Evolutionary conservation across 257 asterid genomes (phyloP), one percentile per base, ranked within the genome.

Genomic region (Haberlea rhodopensis): DNA sequence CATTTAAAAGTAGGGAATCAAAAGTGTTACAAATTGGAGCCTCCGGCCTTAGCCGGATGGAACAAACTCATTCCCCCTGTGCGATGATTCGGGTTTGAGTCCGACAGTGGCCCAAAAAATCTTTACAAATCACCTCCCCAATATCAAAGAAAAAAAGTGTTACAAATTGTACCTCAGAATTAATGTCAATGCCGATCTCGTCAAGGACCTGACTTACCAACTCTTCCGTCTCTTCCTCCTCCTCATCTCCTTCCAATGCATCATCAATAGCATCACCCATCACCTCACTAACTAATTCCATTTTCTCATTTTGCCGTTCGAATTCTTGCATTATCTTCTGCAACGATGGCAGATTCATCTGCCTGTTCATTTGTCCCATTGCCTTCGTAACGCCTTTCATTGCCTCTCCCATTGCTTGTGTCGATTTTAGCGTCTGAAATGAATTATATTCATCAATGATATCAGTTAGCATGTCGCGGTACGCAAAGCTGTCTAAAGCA

Each of bases 391-490:
- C 99, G 5, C 99, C 99, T 79, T 92, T 92, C 99, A 92, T 92
- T 67, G 99, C 99, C 81, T 89, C 99, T 34, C 97, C 99, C 99
- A 92, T 92, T 62, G 99, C 99, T 84, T 92, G 99, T 24, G 99
- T 92, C 11, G 99, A 92, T 78, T 92, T 92, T 72, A 92, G 68
- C 4, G 97, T 92, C 99, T 92, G 82, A 56, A 25, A n/a, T n/a
- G n/a, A n/a, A 46, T 61, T 20, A 57, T 16, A 16, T 11, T 29
- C 23, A 26, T 60, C 21, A 29, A 24, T 57, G 57, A 62, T 60
- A 45, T 60, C n/a, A 29, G 5, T 19, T 64, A 5, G 53, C 51
- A 69, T 56, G n/a, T 25, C 2, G 20, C 5, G 13, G 61, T 24
- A 67, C 40, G 19, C 5, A 24, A 6, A 23, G 46, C n/a, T 18